These are phyloP conservation scores for Vigna reflexopilosa DNA, from an alignment of 306 rosid genomes.

Conservation along the genomic window DNA sequence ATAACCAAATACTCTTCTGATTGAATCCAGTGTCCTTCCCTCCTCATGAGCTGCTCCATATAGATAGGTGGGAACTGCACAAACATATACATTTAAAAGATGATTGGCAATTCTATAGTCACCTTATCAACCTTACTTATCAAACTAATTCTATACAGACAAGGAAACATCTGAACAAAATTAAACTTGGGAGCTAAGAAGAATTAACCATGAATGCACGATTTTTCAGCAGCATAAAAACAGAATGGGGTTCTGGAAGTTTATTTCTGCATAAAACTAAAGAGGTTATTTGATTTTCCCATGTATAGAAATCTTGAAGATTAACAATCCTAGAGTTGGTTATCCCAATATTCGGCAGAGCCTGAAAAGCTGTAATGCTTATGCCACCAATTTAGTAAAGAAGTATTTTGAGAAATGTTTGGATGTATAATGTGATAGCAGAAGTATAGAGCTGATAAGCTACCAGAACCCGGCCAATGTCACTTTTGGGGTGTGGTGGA, in stretches of 20 bases:
- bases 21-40: conserved; percentile 68
- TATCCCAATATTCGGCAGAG: neutral
- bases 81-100: conserved; percentile 20
- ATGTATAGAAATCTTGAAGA: neutral
- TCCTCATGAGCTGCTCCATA: conserved; percentile 89
- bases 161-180: conserved; percentile 20
- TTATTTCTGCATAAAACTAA: conserved; percentile 11
- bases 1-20: conserved; percentile 82
- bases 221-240: conserved; percentile 16
- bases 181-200: conserved; percentile 29
- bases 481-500: neutral
- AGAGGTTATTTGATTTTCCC: neutral
- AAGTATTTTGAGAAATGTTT: neutral
- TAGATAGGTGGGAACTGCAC: conserved; percentile 79
- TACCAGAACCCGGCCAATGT: neutral
- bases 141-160: conserved; percentile 1
- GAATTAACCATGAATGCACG: conserved; percentile 23
- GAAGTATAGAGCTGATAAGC: neutral
- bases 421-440: neutral
- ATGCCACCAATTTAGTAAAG: neutral
- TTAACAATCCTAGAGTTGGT: neutral
- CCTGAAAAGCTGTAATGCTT: neutral
- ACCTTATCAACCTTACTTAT: neutral
- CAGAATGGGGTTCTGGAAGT: conserved; percentile 4
- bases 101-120: conserved; percentile 24